Conservation (phyloP, 2,329 filamentous ascomycete species). For the Neopestalotiopsis sp. region DNA sequence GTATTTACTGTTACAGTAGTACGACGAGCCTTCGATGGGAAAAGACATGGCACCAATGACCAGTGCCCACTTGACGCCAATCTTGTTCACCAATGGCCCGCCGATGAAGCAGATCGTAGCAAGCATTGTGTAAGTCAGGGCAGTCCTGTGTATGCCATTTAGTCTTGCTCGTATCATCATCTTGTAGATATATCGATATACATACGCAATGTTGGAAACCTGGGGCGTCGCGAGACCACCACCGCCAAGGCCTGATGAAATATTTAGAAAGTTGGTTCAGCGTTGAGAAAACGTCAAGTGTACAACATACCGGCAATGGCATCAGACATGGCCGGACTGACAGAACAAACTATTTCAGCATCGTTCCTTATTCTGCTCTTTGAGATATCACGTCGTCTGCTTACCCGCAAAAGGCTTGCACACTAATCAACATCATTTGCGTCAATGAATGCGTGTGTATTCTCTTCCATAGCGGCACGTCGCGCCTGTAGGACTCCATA, state of each 20-base stretch:
- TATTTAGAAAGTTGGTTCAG: background rate
- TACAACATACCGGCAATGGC: slow-evolving; percentile 41
- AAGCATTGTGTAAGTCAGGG: slow-evolving; percentile 35
- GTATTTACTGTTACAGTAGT: slow-evolving; percentile 55
- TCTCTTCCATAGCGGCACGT: slow-evolving; percentile 47
- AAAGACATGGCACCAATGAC: slow-evolving; percentile 48
- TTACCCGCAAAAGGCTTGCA: slow-evolving; percentile 48
- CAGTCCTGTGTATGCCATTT: slow-evolving; percentile 21
- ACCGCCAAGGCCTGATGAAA: slow-evolving; percentile 42
- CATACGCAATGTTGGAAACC: slow-evolving; percentile 46
- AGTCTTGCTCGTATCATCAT: background rate
- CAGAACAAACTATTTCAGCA: background rate
- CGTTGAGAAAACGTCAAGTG: background rate
- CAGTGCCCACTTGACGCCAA: slow-evolving; percentile 52
- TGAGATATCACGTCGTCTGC: too few species aligned
- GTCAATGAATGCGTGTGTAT: slow-evolving; percentile 53
- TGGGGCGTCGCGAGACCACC: slow-evolving; percentile 51
- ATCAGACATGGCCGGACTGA: slow-evolving; percentile 42
- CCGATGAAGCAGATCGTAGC: slow-evolving; percentile 47
- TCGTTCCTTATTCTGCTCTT: background rate
- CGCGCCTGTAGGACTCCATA: slow-evolving; percentile 36
- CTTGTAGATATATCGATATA: background rate
- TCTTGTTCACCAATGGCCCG: slow-evolving; percentile 51
- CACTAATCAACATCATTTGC: slow-evolving; percentile 52
- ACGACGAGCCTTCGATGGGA: slow-evolving; percentile 51